A percentile compares a stretch with the other conserved stretches of the same genome.
Evolutionary conservation across 164 flowering plant species (phyloP).

Genomic region (Piper betle): DNA sequence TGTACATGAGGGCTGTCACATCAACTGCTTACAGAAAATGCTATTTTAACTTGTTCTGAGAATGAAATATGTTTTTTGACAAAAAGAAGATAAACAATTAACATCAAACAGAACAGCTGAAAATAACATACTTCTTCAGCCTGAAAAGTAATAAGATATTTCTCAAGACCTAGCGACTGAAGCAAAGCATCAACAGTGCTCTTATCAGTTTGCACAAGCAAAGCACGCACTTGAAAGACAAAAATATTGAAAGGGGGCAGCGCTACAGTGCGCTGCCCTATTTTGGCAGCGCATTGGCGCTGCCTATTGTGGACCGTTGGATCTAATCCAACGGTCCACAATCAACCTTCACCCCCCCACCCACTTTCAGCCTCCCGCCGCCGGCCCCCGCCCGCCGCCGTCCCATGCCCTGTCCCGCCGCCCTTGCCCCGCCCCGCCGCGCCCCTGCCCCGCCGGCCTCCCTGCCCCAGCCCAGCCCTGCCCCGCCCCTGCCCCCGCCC

Average conservation of each 20-base stretch:
- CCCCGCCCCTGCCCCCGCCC: no score
- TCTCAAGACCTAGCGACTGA: constrained; percentile 78
- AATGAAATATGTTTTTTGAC: not conserved
- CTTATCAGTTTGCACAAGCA: constrained; percentile 41
- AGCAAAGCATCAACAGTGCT: constrained; percentile 56
- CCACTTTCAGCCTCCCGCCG: no score
- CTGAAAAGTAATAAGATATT: constrained; percentile 68
- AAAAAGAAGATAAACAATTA: not conserved
- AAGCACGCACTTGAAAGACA: constrained; percentile 1
- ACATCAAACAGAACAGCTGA: not conserved
- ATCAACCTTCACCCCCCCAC: no score
- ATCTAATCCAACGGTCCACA: no score
- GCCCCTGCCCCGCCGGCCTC: no score
- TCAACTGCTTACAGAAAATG: constrained; percentile 33
- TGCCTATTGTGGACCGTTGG: no score
- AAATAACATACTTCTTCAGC: constrained; percentile 71
- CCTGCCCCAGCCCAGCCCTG: no score
- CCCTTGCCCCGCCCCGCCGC: no score
- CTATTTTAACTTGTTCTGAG: not conserved
- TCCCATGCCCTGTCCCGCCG: no score
- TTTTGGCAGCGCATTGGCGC: no score
- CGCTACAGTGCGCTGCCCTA: not conserved
- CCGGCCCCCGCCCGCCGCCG: no score
- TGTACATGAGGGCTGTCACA: constrained; percentile 81
- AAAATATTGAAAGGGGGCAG: not conserved